These are phyloP conservation scores for Saccharomycopsis sp. DNA, from an alignment of 805 yeast species.

Conservation along the genomic window DNA sequence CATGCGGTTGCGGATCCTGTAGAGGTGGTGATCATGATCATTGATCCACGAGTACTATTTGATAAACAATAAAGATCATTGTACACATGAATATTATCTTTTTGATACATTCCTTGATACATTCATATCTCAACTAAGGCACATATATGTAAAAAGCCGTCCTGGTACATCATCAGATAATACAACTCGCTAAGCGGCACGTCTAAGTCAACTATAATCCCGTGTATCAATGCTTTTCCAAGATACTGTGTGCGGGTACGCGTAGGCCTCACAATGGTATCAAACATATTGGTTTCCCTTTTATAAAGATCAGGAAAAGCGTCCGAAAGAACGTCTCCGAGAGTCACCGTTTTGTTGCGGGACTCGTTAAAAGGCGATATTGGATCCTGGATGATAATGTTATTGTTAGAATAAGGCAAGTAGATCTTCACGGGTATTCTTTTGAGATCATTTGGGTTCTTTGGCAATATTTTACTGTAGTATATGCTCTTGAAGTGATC, in stretches of 20 bases:
- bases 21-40: neutral
- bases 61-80: too few relatives aligned
- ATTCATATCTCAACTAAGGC: neutral
- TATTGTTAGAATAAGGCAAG: constrained; percentile 30
- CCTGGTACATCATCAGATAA: constrained; percentile 41
- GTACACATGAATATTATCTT: too few relatives aligned
- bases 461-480: constrained; percentile 24
- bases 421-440: constrained; percentile 45
- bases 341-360: constrained; percentile 23
- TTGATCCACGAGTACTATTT: too few relatives aligned
- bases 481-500: constrained; percentile 24
- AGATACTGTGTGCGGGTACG: constrained; percentile 28
- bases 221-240: constrained; percentile 47
- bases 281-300: constrained; percentile 21
- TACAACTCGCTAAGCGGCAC: constrained; percentile 42
- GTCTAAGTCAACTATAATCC: constrained; percentile 41
- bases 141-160: constrained; percentile 56
- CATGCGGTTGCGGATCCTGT: constrained; percentile 19
- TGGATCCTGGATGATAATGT: constrained; percentile 33
- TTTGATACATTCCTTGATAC: too few relatives aligned
- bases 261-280: too few relatives aligned
- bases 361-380: constrained; percentile 16
- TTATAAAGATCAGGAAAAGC: constrained; percentile 43
- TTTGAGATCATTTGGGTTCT: constrained; percentile 24
- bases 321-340: constrained; percentile 36